Evolutionary conservation across 768 basidiomycete genomes (phyloP).

Genomic region (Ephemerocybe angulata): DNA sequence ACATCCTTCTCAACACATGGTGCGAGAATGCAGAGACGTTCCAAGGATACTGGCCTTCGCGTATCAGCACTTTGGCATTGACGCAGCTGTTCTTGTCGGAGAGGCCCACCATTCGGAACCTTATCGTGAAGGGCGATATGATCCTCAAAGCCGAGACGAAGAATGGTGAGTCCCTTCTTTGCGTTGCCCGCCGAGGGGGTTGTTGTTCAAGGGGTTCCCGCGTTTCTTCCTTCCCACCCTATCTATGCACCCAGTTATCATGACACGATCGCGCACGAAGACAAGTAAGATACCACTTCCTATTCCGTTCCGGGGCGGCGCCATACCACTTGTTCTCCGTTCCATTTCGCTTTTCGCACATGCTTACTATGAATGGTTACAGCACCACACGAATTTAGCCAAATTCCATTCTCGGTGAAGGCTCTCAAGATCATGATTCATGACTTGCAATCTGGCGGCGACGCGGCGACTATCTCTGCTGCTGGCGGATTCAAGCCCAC

Average conservation of each 20-base stretch:
- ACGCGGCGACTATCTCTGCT: constrained; percentile 62
- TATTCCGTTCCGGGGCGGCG: background rate
- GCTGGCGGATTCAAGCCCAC: constrained; percentile 37
- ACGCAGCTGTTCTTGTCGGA: constrained; percentile 66
- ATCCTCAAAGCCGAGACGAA: constrained; percentile 78
- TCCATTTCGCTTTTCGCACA: background rate
- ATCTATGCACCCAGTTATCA: constrained; percentile 64
- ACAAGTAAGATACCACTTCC: constrained; percentile 49
- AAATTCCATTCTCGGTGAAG: constrained; percentile 86
- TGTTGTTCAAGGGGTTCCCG: background rate
- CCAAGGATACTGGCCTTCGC: constrained; percentile 91
- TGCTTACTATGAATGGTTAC: constrained; percentile 25
- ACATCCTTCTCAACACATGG: constrained; percentile 89
- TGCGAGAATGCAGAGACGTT: constrained; percentile 93
- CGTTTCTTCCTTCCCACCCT: constrained; percentile 10
- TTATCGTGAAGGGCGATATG: constrained; percentile 88
- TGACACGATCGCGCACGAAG: constrained; percentile 92
- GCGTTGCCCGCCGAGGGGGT: background rate
- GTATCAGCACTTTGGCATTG: constrained; percentile 81
- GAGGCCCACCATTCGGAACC: constrained; percentile 59
- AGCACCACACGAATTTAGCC: constrained; percentile 87
- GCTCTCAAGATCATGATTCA: constrained; percentile 85
- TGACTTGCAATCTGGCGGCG: constrained; percentile 79
- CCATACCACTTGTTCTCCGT: background rate
- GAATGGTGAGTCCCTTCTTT: constrained; percentile 58